Base-by-base conservation (phyloP, 345 rosid genomes). In the Iberis pinnata region DNA sequence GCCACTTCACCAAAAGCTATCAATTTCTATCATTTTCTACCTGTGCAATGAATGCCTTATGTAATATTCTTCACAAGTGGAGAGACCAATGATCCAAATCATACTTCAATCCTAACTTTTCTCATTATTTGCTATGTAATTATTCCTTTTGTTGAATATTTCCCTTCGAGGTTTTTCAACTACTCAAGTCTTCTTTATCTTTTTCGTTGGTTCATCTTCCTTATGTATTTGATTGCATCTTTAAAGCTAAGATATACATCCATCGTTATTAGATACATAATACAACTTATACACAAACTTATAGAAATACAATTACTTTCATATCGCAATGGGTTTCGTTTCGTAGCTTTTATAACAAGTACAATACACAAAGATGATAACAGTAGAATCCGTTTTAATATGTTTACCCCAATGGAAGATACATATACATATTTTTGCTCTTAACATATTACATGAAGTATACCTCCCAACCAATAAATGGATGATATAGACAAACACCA, bases 381-480 rank as follows among this genome's bases (percentile, higher is more conserved):
- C 31, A 56, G 45, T 32, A 41, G 33, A 24, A 36, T 25, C 20
- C n/a, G 26, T 4, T 10, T 13, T 43, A n/a, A n/a, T n/a, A n/a
- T n/a, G n/a, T n/a, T 35, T 8, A 7, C 25, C 55, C 4, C 12
- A 22, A 2, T 51, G 53, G 40, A 44, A 63, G 56, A 63, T 38
- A 38, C 41, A 45, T 39, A 16, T 7, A 57, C 13, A 43, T 10
- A 32, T 32, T 38, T 33, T 33, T 52, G 37, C 65, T n/a, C n/a
- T n/a, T 15, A 50, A 37, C 18, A 37, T 24, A 52, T 29, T 12
- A 27, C 12, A 15, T 51, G 53, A 58, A 32, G 56, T 58, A 66
- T 66, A 52, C 70, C 70, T 50, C 58, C 70, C 70, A 64, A 43
- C 70, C 70, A 65, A 65, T 58, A 59, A 65, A 65, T 51, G 64